A percentile compares a stretch with the other conserved stretches of the same genome.
Evolutionary conservation across 768 basidiomycete species (phyloP).

Genomic region (Boletus reticuloceps): DNA sequence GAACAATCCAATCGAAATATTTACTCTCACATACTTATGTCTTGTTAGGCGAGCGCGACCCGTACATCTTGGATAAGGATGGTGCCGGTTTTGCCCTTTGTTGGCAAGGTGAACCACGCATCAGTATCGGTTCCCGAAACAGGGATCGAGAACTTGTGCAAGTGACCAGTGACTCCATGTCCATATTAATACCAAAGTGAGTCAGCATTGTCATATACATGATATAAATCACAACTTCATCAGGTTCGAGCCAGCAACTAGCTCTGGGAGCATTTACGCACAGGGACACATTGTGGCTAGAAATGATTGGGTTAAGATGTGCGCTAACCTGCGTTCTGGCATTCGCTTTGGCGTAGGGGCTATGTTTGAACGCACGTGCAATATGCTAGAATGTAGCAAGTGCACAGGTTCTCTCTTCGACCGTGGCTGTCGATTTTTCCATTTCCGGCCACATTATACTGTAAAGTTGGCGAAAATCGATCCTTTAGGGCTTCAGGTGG

Average conservation of each 20-base stretch:
- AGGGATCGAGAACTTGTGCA: constrained; percentile 77
- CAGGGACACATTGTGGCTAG: constrained; percentile 21
- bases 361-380: constrained; percentile 77
- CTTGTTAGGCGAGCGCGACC: constrained; percentile 72
- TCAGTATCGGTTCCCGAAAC: constrained; percentile 70
- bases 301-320: constrained; percentile 59
- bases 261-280: constrained; percentile 12
- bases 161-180: constrained; percentile 74
- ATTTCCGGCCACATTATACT: constrained; percentile 77
- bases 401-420: constrained; percentile 66
- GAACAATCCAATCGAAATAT: constrained; percentile 2
- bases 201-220: constrained; percentile 23
- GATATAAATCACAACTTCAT: neutral
- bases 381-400: constrained; percentile 53
- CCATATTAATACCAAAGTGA: constrained; percentile 84
- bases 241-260: constrained; percentile 20
- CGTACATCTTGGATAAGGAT: constrained; percentile 60
- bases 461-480: constrained; percentile 57
- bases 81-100: constrained; percentile 88
- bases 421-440: constrained; percentile 75
- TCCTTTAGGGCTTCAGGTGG: constrained; percentile 47
- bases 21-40: constrained; percentile 6
- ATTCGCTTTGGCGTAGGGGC: constrained; percentile 86
- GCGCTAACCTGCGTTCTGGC: constrained; percentile 81
- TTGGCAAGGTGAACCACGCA: constrained; percentile 73